Evolutionary conservation across 352 stramenopile species (phyloP), one percentile per base, ranked within the genome.

Genomic region (Phytopythium boreale): DNA sequence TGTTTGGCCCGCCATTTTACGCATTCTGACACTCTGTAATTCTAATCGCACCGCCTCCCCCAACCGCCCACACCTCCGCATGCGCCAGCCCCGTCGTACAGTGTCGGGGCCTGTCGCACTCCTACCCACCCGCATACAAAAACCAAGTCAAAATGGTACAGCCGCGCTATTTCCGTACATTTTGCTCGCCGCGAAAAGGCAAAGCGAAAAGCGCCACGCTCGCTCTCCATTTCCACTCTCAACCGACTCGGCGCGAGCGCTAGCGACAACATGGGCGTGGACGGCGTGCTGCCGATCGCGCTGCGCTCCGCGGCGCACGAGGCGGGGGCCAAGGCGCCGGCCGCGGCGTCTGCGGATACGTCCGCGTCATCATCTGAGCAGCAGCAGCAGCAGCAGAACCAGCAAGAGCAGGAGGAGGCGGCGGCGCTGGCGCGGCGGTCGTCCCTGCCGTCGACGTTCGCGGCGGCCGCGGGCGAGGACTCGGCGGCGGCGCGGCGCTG

Each of bases 401-500:
- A 55, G 62, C 36, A 63, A 15, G 17, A 53, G 22, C 52, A 80
- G 46, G 71, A 69, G 19, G 69, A 82, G 20, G 62, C 58, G 1
- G 61, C 60, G 10, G 68, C 71, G 19, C 29, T 72, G 14, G 72
- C 79, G 0, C 80, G 82, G 2, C 82, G 82, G 37, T 88, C 83
- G 24, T 90, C 80, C 43, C 88, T 92, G 59, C 83, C 83, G 37
- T 75, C 79, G 57, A 82, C 76, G 9, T 90, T 89, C 62, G 74
- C 75, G 12, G 29, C 29, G 29, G 29, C n/a, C n/a, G n/a, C 29
- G 29, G 29, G 29, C 29, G 77, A 73, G 61, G 37, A 44, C 34
- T 19, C 53, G 20, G n/a, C 31, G 24, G 53, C 53, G 4, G 19
- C 37, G 20, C 57, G 0, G 61, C 72, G 43, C 64, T 66, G 51